These are phyloP conservation scores for Pogostemon cablin DNA, from an alignment of 257 asterid species.

Conservation along the genomic window DNA sequence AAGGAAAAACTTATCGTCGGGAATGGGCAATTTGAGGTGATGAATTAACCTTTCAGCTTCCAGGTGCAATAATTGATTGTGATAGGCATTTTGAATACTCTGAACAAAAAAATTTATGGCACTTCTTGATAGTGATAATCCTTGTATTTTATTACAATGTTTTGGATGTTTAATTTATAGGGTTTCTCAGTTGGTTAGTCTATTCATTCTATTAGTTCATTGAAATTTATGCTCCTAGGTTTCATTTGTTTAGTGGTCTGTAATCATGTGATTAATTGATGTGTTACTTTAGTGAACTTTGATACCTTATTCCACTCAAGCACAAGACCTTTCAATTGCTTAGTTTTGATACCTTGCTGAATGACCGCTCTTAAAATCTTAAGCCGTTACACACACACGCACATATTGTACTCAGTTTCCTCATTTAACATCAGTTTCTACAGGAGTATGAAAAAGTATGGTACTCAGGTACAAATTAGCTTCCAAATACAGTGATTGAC, in stretches of 20 bases:
- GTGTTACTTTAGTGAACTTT: background rate
- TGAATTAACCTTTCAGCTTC: background rate
- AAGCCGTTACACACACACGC: too few relatives aligned
- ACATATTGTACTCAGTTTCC: too few relatives aligned
- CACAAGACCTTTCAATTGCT: too few relatives aligned
- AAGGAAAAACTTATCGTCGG: background rate
- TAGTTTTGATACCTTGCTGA: too few relatives aligned
- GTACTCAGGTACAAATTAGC: background rate
- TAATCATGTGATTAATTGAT: background rate
- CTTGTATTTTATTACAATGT: background rate
- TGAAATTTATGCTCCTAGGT: slow-evolving; percentile 18
- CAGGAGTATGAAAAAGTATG: background rate
- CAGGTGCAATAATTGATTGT: slow-evolving; percentile 6
- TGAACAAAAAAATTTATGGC: background rate
- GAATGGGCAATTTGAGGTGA: slow-evolving; percentile 11
- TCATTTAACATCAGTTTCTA: background rate
- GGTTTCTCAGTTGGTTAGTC: background rate
- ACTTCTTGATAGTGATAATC: background rate
- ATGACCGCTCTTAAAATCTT: too few relatives aligned
- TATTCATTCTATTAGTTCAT: slow-evolving; percentile 8
- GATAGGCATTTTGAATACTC: background rate
- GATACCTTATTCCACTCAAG: too few relatives aligned
- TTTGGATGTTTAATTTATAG: slow-evolving; percentile 19
- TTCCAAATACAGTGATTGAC: too few relatives aligned
- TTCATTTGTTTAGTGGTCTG: slow-evolving; percentile 8